Base-by-base conservation (phyloP, 495 filamentous ascomycete genomes). In the Neurospora sp. region DNA sequence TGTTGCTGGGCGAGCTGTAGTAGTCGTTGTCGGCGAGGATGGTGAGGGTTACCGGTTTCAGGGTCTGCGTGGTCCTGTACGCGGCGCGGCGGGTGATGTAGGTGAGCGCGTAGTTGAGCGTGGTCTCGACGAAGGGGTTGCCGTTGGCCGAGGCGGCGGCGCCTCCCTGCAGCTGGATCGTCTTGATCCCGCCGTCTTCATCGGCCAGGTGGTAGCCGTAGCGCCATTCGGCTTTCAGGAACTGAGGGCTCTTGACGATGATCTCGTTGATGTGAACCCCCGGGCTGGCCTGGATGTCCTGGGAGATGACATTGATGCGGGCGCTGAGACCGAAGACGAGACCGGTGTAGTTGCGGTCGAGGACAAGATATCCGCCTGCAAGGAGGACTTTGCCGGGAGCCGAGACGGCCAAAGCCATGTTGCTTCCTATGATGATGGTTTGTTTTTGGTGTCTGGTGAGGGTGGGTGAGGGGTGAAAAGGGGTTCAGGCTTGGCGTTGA, bases 11-110 rank as follows among this genome's bases (percentile, higher is more conserved):
- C 46, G 93, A 91, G 3, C 96, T 98, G 84, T 99, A 98, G 86
- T 99, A 99, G 85, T 97, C 93, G 77, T 92, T 93, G 83, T 97
- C 94, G 38, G 96, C 96, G 27, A 98, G 86, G 81, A 99, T 96
- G 70, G 93, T 96, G 77, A 98, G 88, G 14, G 86, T 88, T 23
- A 91, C 81, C 0, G 93, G 89, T 27, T 86, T 86, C 74, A 96
- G 89, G 48, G 84, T 83, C 74, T 88, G 83, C 7, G 85, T 84
- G 75, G 85, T 82, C 72, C 83, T 80, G 69, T 86, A 80, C 69
- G 87, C 85, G 73, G 88, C 88, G 74, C 89, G 86, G 31, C 79
- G 76, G 71, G 85, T 80, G 76, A 92, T 86, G 85, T 98, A 98
- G 73, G 91, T 94, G 75, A 98, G 88, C 71, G 90, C 92, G 82